Conservation (phyloP, 306 rosid genomes). For the Quercus berberidifolia region DNA sequence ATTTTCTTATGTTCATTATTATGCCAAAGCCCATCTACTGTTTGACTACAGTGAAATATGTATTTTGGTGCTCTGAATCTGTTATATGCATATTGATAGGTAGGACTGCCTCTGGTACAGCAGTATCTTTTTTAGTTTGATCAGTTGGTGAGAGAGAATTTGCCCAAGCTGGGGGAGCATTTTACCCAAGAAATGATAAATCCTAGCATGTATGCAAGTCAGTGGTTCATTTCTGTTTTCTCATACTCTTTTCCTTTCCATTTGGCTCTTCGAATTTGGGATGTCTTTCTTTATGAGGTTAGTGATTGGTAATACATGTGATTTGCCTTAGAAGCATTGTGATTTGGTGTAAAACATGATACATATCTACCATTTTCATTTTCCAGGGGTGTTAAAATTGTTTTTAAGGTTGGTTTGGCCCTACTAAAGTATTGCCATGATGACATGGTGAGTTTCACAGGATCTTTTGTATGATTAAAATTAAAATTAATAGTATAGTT, state of each 20-base stretch:
- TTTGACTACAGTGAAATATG: background rate
- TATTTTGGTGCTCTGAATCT: slow-evolving; percentile 9
- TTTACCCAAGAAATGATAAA: slow-evolving; percentile 81
- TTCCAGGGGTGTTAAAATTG: slow-evolving; percentile 91
- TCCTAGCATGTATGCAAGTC: slow-evolving; percentile 99
- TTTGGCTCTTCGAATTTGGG: slow-evolving; percentile 98
- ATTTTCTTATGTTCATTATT: slow-evolving; percentile 11
- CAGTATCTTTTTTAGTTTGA: slow-evolving; percentile 89
- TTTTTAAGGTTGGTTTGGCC: slow-evolving; percentile 93
- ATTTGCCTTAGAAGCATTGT: slow-evolving; percentile 11
- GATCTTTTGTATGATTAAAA: slow-evolving; percentile 11
- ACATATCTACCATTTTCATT: slow-evolving; percentile 13
- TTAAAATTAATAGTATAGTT: background rate
- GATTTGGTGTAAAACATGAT: slow-evolving; percentile 5
- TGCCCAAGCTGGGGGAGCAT: slow-evolving; percentile 92
- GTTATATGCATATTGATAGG: slow-evolving; percentile 38
- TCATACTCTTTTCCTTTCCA: slow-evolving; percentile 97
- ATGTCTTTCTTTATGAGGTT: slow-evolving; percentile 93
- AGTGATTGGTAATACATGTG: slow-evolving; percentile 23
- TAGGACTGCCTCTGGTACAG: slow-evolving; percentile 93
- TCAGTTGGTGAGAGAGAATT: slow-evolving; percentile 60
- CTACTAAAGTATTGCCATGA: slow-evolving; percentile 87
- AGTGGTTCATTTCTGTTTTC: slow-evolving; percentile 97
- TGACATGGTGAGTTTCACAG: slow-evolving; percentile 72
- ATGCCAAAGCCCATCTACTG: background rate